Percentiles rank a stretch among this genome's conserved stretches.
phyloP scores from a whole-genome alignment of 345 rosid species.

The Anacardium occidentale region DNA sequence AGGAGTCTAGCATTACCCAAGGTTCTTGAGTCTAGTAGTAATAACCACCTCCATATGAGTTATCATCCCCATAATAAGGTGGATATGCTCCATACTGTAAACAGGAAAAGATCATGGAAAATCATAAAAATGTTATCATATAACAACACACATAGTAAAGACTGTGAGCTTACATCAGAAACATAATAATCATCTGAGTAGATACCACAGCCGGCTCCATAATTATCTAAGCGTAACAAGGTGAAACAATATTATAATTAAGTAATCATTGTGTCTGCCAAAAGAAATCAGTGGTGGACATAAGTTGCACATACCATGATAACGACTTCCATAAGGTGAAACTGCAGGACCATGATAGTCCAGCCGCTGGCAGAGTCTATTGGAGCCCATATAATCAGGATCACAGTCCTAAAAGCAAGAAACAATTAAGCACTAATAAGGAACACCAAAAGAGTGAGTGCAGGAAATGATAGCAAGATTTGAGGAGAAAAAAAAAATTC shows the following conservation, averaged over 20 bases:
- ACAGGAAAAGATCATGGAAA: constrained; percentile 14
- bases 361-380: constrained; percentile 41
- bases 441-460: constrained; percentile 2
- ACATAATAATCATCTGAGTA: constrained; percentile 43
- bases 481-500: neutral
- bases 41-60: constrained; percentile 45
- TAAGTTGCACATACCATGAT: constrained; percentile 35
- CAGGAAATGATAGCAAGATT: neutral
- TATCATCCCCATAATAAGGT: constrained; percentile 40
- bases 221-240: constrained; percentile 38
- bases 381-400: constrained; percentile 48
- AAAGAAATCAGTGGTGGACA: neutral
- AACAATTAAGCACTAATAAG: constrained; percentile 1
- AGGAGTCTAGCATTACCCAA: constrained; percentile 31
- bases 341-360: constrained; percentile 41
- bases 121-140: constrained; percentile 14
- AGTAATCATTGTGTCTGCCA: neutral
- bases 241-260: constrained; percentile 14
- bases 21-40: constrained; percentile 30
- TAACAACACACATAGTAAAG: constrained; percentile 11
- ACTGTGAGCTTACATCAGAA: constrained; percentile 45
- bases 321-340: constrained; percentile 37
- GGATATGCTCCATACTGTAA: constrained; percentile 46
- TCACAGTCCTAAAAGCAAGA: constrained; percentile 43
- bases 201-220: constrained; percentile 36